Evolutionary conservation across 768 basidiomycete genomes (phyloP), one percentile per base, ranked within the genome.

Genomic region (Vararia minispora): DNA sequence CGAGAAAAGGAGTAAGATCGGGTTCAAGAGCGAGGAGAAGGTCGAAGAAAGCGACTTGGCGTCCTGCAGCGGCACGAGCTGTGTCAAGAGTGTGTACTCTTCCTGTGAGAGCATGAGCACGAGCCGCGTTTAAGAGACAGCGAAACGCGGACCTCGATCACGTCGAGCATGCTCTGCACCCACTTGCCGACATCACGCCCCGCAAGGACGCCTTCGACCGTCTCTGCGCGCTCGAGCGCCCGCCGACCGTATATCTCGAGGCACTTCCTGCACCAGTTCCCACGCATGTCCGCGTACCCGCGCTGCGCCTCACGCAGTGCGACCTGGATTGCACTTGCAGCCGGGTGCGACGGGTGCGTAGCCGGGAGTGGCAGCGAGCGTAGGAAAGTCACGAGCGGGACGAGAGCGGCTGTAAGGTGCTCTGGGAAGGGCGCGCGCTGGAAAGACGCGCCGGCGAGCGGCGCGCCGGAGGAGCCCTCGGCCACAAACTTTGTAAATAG

Each of bases 401-500:
- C 59, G 23, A 89, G 65, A 2, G 67, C 67, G 7, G 60, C 55
- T 12, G 76, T 63, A 7, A 80, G 55, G 4, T 65, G 60, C 0
- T 69, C 58, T 0, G 77, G 72, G 52, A 82, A 79, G 0, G 72
- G 69, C 5, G 64, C 58, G 28, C 68, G 64, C 18, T 65, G 58
- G 34, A 74, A 72, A 21, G 78, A 72, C 0, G 74, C 55, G 12
- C 74, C 75, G 11, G 77, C 64, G 0, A 74, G 76, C 5, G 79
- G 75, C n/a, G 69, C 65, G 21, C 84, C 84, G 3, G 84, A 80
- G 1, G 83, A 88, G 18, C 75, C 81, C 59, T 87, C 85, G 2
- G 87, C 86, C n/a, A 87, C 82, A 23, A 83, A 66, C 50, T 84
- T 86, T n/a, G 84, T 90, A 52, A 81, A 89, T 10, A 87, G 58